phyloP scores from a whole-genome alignment of 768 basidiomycete genomes.

The Royoungia palumana region DNA sequence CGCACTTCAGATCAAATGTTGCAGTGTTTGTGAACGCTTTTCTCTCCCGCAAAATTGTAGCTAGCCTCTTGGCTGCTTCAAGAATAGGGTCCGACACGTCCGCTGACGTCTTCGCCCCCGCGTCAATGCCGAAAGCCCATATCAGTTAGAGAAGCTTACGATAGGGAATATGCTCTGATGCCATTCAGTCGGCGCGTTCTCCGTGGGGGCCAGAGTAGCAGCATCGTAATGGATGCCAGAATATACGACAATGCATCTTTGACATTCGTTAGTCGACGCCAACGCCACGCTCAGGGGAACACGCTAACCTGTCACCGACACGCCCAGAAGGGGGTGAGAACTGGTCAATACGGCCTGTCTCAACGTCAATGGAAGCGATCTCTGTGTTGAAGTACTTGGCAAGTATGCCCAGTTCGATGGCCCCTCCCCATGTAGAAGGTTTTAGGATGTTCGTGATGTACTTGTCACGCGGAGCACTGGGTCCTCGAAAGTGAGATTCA shows the following conservation, averaged over 20 bases:
- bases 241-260: constrained; percentile 78
- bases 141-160: constrained; percentile 30
- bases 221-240: constrained; percentile 98
- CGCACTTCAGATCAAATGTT: constrained; percentile 87
- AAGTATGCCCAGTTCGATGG: constrained; percentile 88
- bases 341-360: constrained; percentile 84
- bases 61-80: constrained; percentile 65
- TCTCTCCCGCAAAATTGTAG: constrained; percentile 65
- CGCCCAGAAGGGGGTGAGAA: constrained; percentile 49
- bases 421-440: constrained; percentile 88
- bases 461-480: constrained; percentile 52
- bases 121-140: constrained; percentile 23
- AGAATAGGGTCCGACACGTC: constrained; percentile 54
- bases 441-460: constrained; percentile 83
- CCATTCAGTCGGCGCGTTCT: constrained; percentile 77
- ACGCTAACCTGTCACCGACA: constrained; percentile 30
- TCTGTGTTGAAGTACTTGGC: constrained; percentile 79
- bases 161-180: constrained; percentile 83
- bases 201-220: constrained; percentile 73
- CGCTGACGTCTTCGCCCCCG: constrained; percentile 18
- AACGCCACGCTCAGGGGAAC: neutral
- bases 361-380: constrained; percentile 88
- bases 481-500: neutral
- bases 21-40: constrained; percentile 89
- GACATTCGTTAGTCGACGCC: constrained; percentile 4